phyloP scores from a whole-genome alignment of 257 asterid species.

The Scutellaria barbata region DNA sequence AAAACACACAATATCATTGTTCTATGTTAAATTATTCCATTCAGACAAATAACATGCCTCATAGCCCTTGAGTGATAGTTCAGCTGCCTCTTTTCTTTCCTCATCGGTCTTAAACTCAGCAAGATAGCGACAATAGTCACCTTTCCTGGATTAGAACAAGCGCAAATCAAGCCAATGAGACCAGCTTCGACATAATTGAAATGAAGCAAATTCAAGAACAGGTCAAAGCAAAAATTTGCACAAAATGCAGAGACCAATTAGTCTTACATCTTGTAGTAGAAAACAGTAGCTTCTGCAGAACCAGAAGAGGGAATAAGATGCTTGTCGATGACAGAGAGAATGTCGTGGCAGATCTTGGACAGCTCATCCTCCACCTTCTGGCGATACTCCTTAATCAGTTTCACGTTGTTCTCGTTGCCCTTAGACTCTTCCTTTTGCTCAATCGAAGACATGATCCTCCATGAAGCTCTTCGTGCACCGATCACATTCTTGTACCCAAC shows the following conservation, averaged over 20 bases:
- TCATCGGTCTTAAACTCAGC: slow-evolving; percentile 87
- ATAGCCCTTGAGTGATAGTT: slow-evolving; percentile 79
- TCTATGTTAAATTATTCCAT: not conserved
- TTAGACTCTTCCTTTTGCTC: slow-evolving; percentile 94
- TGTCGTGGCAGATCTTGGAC: slow-evolving; percentile 79
- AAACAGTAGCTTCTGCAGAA: slow-evolving; percentile 89
- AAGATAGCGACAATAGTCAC: slow-evolving; percentile 85
- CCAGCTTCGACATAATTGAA: not conserved
- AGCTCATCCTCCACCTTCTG: slow-evolving; percentile 91
- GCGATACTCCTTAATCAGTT: slow-evolving; percentile 71
- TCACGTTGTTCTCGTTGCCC: slow-evolving; percentile 74
- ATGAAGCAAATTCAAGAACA: not conserved
- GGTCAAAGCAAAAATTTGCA: not conserved
- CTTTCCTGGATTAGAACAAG: slow-evolving; percentile 64
- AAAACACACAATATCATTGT: not conserved
- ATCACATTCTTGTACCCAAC: slow-evolving; percentile 96
- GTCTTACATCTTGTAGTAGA: slow-evolving; percentile 88
- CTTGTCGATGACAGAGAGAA: slow-evolving; percentile 72
- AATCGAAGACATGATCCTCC: slow-evolving; percentile 94
- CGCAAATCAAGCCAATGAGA: not conserved
- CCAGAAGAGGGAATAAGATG: slow-evolving; percentile 82
- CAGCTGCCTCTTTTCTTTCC: slow-evolving; percentile 84
- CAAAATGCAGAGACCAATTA: not conserved
- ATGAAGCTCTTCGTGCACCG: slow-evolving; percentile 96
- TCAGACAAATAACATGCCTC: slow-evolving; percentile 60